Evolutionary conservation across 2,329 filamentous ascomycete genomes (phyloP), one percentile per base, ranked within the genome.

Genomic region (Trichoderma sp.): DNA sequence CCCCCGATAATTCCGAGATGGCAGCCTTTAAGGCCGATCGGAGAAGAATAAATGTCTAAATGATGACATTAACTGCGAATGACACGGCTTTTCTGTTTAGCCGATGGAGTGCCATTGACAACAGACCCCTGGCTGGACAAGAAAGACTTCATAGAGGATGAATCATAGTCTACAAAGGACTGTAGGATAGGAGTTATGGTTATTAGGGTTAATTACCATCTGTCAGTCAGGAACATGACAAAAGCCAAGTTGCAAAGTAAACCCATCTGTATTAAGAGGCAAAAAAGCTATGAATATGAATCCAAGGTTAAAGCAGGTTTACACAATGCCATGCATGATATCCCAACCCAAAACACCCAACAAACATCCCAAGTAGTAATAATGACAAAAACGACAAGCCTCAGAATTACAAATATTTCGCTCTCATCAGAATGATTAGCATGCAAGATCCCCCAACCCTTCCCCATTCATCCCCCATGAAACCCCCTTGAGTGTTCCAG

Each of bases 261-360:
- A 51, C 9, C 36, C n/a, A 15, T 47, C 26, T 15, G 18, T 8
- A 47, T 12, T 9, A 21, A 51, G 4, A 5, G 26, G 11, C 9
- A 24, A n/a, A 21, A 24, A 15, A 53, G 43, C 43, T 24, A 14
- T 47, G n/a, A 30, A 18, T 7, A n/a, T 11, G 18, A 28, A 51
- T 43, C 39, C 39, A 32, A 28, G 2, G 28, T 32, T 32, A 12
- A 24, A 32, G 26, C 21, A 32, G 21, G 30, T 30, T 21, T 58
- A 39, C 32, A 56, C 34, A 43, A 43, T 24, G 57, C 14, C 36
- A 24, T 43, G 43, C 26, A 43, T 24, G 24, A 58, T 66, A 56
- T 58, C 34, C 34, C 43, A 51, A 58, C 11, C 64, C 64, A 67
- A 67, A 60, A 66, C 62, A 65, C 30, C 32, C 53, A 43, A 56